Evolutionary conservation across 106 monocot species (phyloP), one percentile per base, ranked within the genome.

Genomic region (Iris macrosiphon): DNA sequence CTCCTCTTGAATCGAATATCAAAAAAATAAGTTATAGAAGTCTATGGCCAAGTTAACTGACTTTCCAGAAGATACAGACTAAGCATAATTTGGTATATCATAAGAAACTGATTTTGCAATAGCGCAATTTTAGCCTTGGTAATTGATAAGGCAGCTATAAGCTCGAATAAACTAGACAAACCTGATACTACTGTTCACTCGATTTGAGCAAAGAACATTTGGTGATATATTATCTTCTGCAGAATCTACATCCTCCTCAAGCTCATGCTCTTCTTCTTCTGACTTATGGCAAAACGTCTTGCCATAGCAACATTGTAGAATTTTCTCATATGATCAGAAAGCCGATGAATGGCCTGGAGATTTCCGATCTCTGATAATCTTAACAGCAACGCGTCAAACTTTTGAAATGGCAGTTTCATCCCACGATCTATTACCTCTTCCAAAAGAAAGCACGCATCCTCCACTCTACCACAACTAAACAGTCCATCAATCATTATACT

Each of bases 301-400:
- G 98, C 87, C 98, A 99, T 87, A 7, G 83, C 91, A 31, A 67
- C 78, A 70, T 87, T 91, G 45, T 99, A 92, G 49, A 99, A 99
- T 46, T 32, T 80, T 49, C 82, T 80, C 98, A 99, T 99, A 72
- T 99, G 79, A 25, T 99, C 78, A 1, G 98, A 99, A 20, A 99
- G 61, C 48, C 76, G 62, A 60, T 99, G 87, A 43, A 99, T 99
- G 13, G 80, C 80, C 32, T 19, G 71, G 9, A 99, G 78, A 61
- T 99, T 76, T 18, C 98, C 98, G 41, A 79, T 52, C 43, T 75
- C 91, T 4, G 91, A 87, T 27, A 99, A 31, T 62, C 72, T 57
- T 45, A 54, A 13, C 21, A 91, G 41, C 67, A 99, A 74, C 16
- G 65, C 61, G 62, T 99, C 87, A 58, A 91, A 84, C 31, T 74